Conservation (phyloP, 1,284 basidiomycete genomes). For the Austroboletus niveus region DNA sequence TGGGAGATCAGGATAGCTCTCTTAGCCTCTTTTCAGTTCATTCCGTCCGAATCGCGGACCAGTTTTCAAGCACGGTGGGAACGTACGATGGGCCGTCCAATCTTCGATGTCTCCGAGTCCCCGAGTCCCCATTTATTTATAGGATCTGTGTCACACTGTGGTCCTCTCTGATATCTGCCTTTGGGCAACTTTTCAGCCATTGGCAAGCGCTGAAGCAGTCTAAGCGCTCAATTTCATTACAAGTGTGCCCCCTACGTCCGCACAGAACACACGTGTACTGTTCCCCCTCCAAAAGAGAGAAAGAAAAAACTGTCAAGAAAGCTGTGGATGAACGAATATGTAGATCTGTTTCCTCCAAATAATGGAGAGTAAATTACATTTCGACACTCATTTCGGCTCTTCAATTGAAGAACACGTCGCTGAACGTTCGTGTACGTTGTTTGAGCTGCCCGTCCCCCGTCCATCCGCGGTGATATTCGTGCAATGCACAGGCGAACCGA, state of each 20-base stretch:
- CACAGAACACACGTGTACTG: conserved; percentile 14
- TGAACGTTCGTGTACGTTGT: conserved; percentile 19
- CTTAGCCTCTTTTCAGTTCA: conserved; percentile 4
- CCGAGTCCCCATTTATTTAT: conserved; percentile 4
- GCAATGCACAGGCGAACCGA: conserved; percentile 11
- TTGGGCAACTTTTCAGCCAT: conserved; percentile 6
- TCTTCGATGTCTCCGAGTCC: conserved; percentile 1
- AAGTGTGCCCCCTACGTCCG: background rate
- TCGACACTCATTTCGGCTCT: conserved; percentile 2
- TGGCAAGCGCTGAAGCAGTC: background rate
- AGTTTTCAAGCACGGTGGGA: background rate
- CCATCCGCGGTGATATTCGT: conserved; percentile 17
- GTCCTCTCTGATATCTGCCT: background rate
- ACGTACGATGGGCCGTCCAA: background rate
- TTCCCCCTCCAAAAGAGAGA: background rate
- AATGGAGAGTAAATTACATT: conserved; percentile 5
- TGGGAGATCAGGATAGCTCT: no score
- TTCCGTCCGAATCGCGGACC: conserved; percentile 23
- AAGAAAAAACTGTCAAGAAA: background rate
- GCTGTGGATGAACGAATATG: conserved; percentile 8
- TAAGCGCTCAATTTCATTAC: background rate
- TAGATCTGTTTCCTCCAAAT: conserved; percentile 3
- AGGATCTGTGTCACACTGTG: background rate
- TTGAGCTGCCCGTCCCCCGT: background rate
- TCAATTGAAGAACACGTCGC: conserved; percentile 22